Evolutionary conservation across 1,284 basidiomycete genomes (phyloP), one percentile per base, ranked within the genome.

Genomic region (Cutaneotrichosporon daszewskae): DNA sequence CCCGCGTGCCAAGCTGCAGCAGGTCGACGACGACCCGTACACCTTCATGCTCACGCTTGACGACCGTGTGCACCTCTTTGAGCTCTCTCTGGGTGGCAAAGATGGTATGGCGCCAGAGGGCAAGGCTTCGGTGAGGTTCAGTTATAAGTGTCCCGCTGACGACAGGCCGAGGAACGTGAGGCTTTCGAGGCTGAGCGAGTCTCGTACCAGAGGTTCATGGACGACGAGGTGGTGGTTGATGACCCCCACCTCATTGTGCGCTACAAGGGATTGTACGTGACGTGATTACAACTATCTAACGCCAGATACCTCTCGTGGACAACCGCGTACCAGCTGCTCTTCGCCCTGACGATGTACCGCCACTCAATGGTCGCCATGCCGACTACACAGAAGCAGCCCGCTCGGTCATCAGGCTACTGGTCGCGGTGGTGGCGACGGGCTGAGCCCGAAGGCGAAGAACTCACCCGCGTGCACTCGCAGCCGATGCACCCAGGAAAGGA

Each of bases 301-400:
- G n/a, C 13, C 32, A 69, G 66, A 20, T 75, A 73, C 60, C 61
- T 76, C 36, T 74, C 75, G 5, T 77, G 76, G 75, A 66, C 73
- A 35, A 74, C 72, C 28, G 74, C 72, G 1, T 67, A 69, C 24
- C 71, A 73, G 3, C 66, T 77, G 24, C 59, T 79, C 16, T 72
- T 74, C 12, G 74, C 75, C 0, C 61, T 79, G 5, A 66, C 69
- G 2, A 62, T 73, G 38, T 76, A 74, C 56, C 66, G 75, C 32
- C 69, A 73, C 0, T 53, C 62, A 4, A 32, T 18, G 12, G 19
- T 11, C 16, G 8, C 32, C 19, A 32, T 26, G 17, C 38, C 45
- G 17, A 41, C 36, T 33, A 27, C 34, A 5, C n/a, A 27, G 31
- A 24, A 26, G 26, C 19, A 42, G 37, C 38, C 55, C 2, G 29